Conservation (phyloP, 352 stramenopile genomes). For the Globisporangium solare region DNA sequence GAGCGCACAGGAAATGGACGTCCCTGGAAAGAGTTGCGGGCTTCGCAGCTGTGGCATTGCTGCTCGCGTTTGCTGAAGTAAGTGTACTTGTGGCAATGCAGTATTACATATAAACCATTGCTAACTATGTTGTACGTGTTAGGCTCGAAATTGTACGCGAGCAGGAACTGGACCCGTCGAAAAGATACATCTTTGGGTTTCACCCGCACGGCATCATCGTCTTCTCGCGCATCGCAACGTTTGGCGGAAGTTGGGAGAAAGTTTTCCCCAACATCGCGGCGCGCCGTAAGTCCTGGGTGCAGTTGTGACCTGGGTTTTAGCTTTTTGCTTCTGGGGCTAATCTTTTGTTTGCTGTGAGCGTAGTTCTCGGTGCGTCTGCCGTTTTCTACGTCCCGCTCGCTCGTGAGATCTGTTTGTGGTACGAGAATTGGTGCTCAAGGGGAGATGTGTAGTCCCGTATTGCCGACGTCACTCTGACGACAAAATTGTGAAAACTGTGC, state of each 20-base stretch:
- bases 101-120: background rate
- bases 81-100: background rate
- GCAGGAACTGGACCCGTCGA: slow-evolving; percentile 46
- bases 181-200: slow-evolving; percentile 76
- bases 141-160: slow-evolving; percentile 64
- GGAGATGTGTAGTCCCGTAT: background rate
- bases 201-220: slow-evolving; percentile 78
- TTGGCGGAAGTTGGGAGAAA: slow-evolving; percentile 67
- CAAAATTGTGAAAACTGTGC: no score
- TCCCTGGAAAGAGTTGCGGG: no score
- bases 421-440: background rate
- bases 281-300: slow-evolving; percentile 25
- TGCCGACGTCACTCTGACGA: background rate
- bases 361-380: slow-evolving; percentile 54
- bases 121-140: slow-evolving; percentile 1
- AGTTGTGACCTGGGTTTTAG: background rate
- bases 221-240: slow-evolving; percentile 60
- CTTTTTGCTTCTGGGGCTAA: background rate
- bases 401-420: slow-evolving; percentile 66
- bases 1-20: no score
- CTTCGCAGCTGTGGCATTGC: no score
- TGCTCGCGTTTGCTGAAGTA: slow-evolving; percentile 45
- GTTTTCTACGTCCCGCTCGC: slow-evolving; percentile 69
- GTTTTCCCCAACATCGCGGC: slow-evolving; percentile 53
- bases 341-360: background rate